Evolutionary conservation across 352 stramenopile genomes (phyloP).

Genomic region (Stephanocyclus meneghinianus): DNA sequence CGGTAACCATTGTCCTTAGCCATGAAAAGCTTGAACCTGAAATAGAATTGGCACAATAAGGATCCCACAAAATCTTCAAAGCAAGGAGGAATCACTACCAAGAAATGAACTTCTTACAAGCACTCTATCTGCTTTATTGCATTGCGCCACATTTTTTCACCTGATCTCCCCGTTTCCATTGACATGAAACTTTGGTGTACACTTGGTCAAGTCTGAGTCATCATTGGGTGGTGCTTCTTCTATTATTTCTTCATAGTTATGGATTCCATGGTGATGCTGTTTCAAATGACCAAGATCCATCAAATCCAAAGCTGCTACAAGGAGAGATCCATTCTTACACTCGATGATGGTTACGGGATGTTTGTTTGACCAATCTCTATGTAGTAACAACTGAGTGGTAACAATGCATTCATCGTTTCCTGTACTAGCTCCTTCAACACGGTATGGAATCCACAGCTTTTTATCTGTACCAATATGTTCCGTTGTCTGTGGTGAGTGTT

Average conservation of each 20-base stretch:
- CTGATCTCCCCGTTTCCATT: conserved; percentile 20
- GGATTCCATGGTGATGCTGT: background rate
- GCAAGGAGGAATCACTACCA: background rate
- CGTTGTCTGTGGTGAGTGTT: conserved; percentile 43
- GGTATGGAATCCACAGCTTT: conserved; percentile 51
- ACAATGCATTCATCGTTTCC: conserved; percentile 7
- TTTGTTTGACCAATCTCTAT: conserved; percentile 16
- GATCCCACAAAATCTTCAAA: too few relatives aligned
- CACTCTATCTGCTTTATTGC: conserved; percentile 16
- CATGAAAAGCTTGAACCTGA: conserved; percentile 25
- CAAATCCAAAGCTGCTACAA: conserved; percentile 32
- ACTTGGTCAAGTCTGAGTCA: background rate
- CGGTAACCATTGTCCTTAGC: conserved; percentile 13
- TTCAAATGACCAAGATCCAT: background rate
- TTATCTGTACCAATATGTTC: conserved; percentile 7
- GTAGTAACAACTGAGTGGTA: conserved; percentile 1
- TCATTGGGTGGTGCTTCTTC: too few relatives aligned
- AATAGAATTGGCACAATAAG: background rate
- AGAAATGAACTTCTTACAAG: conserved; percentile 18
- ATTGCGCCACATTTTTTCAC: conserved; percentile 23
- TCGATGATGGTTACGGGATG: conserved; percentile 37
- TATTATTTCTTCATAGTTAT: too few relatives aligned
- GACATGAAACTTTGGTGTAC: conserved; percentile 46
- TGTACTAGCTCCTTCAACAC: conserved; percentile 26
- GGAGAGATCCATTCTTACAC: conserved; percentile 28